phyloP scores from a whole-genome alignment of 1,284 basidiomycete species.

The Tilletia indica region DNA sequence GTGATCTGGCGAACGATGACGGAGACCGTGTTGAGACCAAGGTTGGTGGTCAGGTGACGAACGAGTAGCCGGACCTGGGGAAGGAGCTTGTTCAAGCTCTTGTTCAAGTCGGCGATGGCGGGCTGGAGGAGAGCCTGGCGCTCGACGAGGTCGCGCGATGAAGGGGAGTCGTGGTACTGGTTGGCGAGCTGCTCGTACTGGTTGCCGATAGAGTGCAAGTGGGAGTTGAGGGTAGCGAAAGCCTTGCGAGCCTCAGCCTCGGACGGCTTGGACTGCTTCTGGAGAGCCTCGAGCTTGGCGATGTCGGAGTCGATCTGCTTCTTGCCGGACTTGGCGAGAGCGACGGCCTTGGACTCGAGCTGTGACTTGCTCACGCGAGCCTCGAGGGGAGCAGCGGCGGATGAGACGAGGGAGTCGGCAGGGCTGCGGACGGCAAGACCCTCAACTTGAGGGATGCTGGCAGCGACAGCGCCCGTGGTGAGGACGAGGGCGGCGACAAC shows the following conservation, averaged over 20 bases:
- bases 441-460: neutral
- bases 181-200: conserved; percentile 1
- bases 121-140: conserved; percentile 8
- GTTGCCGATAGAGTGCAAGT: conserved; percentile 14
- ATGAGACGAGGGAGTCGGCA: neutral
- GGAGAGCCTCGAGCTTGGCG: neutral
- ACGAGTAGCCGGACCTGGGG: conserved; percentile 10
- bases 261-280: neutral
- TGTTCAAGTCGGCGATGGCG: neutral
- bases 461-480: conserved; percentile 2
- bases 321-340: neutral
- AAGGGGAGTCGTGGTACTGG: neutral
- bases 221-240: conserved; percentile 13
- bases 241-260: conserved; percentile 58
- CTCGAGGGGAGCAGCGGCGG: neutral
- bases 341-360: neutral
- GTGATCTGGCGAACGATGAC: conserved; percentile 1
- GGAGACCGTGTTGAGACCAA: neutral
- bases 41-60: neutral
- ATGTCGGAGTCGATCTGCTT: neutral
- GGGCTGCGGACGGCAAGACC: neutral
- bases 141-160: neutral
- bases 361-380: neutral
- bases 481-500: neutral
- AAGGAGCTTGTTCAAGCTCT: neutral